Evolutionary conservation across 2,329 filamentous ascomycete species (phyloP).

Genomic region (Daldinia sp.): DNA sequence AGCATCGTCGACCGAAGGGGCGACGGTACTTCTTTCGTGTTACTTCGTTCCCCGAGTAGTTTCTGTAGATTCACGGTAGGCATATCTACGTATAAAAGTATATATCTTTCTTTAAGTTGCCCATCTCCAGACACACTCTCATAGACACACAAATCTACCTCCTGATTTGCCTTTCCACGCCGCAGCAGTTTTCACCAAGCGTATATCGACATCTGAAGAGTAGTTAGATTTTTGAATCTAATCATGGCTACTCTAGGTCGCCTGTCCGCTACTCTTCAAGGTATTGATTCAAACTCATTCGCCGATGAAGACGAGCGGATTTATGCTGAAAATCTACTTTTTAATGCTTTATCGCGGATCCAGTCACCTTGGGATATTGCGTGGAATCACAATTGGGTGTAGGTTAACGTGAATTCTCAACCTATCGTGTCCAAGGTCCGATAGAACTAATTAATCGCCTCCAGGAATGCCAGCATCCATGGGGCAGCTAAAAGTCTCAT

Average conservation of each 20-base stretch:
- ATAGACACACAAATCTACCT: not conserved
- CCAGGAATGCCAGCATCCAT: conserved; percentile 48
- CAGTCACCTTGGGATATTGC: conserved; percentile 55
- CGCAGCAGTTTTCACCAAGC: not conserved
- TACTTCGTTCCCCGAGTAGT: not conserved
- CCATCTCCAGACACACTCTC: not conserved
- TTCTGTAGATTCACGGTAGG: not conserved
- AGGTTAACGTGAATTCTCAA: not conserved
- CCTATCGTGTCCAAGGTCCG: not conserved
- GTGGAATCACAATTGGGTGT: conserved; percentile 55
- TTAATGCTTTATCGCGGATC: conserved; percentile 49
- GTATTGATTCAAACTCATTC: conserved; percentile 49
- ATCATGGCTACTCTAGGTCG: conserved; percentile 15
- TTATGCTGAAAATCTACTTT: conserved; percentile 46
- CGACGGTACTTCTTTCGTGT: not conserved
- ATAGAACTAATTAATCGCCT: not conserved
- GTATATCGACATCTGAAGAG: not conserved
- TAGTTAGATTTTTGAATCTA: not conserved
- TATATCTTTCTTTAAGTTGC: not conserved
- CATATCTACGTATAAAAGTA: not conserved
- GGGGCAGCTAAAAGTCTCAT: conserved; percentile 55
- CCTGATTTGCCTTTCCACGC: not conserved
- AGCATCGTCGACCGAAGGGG: not conserved
- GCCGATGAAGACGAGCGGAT: conserved; percentile 52
- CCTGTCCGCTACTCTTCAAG: conserved; percentile 29